Evolutionary conservation across 352 stramenopile species (phyloP).

Genomic region (Aphanomyces invadans): DNA sequence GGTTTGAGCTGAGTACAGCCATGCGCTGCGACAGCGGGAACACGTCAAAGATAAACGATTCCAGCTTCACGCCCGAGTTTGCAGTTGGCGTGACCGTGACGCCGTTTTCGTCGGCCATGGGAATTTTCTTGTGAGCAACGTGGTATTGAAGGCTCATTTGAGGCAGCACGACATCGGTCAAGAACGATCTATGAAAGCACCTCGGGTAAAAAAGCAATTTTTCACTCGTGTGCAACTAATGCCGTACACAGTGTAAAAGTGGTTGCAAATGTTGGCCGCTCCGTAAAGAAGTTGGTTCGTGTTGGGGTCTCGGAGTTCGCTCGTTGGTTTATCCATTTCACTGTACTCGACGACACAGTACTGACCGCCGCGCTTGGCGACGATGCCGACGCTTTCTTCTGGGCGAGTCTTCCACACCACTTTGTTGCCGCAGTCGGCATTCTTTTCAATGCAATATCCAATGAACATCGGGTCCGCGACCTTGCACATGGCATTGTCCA

Average conservation of each 20-base stretch:
- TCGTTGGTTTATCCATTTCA: constrained; percentile 83
- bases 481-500: constrained; percentile 97
- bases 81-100: constrained; percentile 64
- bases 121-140: constrained; percentile 97
- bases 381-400: constrained; percentile 91
- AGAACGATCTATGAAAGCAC: constrained; percentile 39
- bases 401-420: constrained; percentile 91
- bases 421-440: constrained; percentile 95
- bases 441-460: constrained; percentile 90
- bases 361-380: constrained; percentile 69
- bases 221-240: not conserved
- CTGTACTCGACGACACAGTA: constrained; percentile 97
- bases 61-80: constrained; percentile 97
- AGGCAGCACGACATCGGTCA: constrained; percentile 83
- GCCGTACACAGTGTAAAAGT: constrained; percentile 92
- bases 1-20: constrained; percentile 88
- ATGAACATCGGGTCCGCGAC: constrained; percentile 94
- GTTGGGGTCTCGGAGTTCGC: constrained; percentile 45
- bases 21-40: constrained; percentile 92
- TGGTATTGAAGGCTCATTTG: constrained; percentile 88
- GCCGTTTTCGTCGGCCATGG: constrained; percentile 76
- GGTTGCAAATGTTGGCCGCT: constrained; percentile 98
- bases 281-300: constrained; percentile 89
- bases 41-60: constrained; percentile 99
- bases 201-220: not conserved